Conservation (phyloP, 768 basidiomycete genomes). For the Polyporus arcularius region DNA sequence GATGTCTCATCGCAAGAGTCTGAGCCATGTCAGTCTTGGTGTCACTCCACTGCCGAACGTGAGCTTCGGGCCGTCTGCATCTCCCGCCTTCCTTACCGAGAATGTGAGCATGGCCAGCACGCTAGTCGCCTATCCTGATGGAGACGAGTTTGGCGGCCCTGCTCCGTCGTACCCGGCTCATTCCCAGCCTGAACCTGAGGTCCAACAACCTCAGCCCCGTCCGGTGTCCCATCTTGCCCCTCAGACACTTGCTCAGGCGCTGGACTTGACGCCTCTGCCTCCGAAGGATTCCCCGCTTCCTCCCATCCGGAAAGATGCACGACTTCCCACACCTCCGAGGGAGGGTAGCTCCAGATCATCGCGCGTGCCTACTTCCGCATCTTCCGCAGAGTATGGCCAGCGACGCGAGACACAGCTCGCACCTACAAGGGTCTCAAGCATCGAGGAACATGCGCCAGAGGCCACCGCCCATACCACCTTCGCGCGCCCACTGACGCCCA, state of each 20-base stretch:
- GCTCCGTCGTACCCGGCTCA: neutral
- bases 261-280: constrained; percentile 10
- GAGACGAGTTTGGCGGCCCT: constrained; percentile 8
- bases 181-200: neutral
- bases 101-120: constrained; percentile 29
- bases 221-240: neutral
- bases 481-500: constrained; percentile 2
- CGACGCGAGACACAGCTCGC: neutral
- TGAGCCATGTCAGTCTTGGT: constrained; percentile 30
- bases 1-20: constrained; percentile 24
- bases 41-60: constrained; percentile 28
- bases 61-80: constrained; percentile 22
- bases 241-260: constrained; percentile 7
- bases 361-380: neutral
- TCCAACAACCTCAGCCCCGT: neutral
- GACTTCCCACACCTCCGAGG: constrained; percentile 11
- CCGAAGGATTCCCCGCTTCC: constrained; percentile 12
- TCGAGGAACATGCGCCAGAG: neutral
- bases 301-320: constrained; percentile 7
- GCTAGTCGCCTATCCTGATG: constrained; percentile 6
- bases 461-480: neutral
- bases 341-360: constrained; percentile 1
- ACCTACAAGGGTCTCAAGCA: neutral
- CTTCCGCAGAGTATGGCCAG: neutral
- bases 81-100: constrained; percentile 13